Base-by-base conservation (phyloP, 1,284 basidiomycete genomes). In the Uromyces viciae-fabae region DNA sequence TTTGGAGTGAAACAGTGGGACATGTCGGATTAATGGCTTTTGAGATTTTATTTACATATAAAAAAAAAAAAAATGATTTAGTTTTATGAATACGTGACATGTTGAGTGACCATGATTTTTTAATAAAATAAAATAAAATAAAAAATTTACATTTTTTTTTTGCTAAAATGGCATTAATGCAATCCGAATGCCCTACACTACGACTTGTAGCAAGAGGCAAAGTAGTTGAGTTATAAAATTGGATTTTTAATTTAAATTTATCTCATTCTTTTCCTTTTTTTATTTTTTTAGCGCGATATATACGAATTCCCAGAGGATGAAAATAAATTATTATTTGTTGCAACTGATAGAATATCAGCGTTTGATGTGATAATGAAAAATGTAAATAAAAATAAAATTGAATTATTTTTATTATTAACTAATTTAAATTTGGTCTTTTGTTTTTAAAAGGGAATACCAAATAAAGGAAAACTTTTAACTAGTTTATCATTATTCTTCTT, bases 401-500 rank as follows among this genome's bases (percentile, higher is more conserved):
- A 25, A 7, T 28, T 4, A 5, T 17, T 62, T 33, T n/a, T 46
- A 40, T 22, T 11, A 8, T 40, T 11, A 31, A 28, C 56, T 49
- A 11, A 22, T 11, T 22, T 43, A 25, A 31, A 14, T 49, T 25
- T 74, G n/a, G 17, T n/a, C 22, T n/a, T 31, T 28, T 54, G 31
- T 40, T 52, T 36, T 54, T 33, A 38, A 74, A 86, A 95, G 95
- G 94, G 94, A 25, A 94, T 98, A 81, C 94, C 96, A 19, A 91
- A 91, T 84, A 98, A 99, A 87, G 96, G 97, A 81, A 91, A 91
- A 84, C 90, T 98, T 25, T 89, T 99, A 71, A 98, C 95, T 22
- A 88, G 91, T 82, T 91, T 98, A 82, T 98, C 95, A 22, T 88
- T 93, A 69, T 98, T 96, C 89, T 99, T 96, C 95, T 99, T 99